phyloP scores from a whole-genome alignment of 139 green algal genomes.

The Dunaliella primolecta region DNA sequence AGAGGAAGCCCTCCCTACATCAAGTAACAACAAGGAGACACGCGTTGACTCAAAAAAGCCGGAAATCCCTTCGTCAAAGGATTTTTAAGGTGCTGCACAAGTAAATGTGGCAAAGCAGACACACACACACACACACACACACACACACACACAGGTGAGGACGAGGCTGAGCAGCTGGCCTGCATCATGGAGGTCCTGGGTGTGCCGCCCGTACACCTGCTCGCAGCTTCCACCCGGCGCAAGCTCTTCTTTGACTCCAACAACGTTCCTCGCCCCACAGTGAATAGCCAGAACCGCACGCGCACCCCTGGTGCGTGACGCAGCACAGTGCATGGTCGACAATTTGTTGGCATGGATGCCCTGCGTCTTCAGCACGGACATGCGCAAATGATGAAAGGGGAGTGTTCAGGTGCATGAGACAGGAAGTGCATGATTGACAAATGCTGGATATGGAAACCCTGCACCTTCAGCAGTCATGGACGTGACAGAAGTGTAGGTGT shows the following conservation, averaged over 20 bases:
- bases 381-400: background rate
- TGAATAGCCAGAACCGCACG: constrained; percentile 55
- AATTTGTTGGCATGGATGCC: background rate
- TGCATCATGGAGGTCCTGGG: constrained; percentile 78
- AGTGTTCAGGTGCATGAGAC: background rate
- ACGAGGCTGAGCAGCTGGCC: constrained; percentile 81
- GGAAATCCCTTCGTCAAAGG: too few species aligned
- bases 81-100: constrained; percentile 3
- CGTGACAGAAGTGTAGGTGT: too few species aligned
- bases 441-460: too few species aligned
- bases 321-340: background rate
- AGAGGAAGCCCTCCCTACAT: too few species aligned
- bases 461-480: too few species aligned
- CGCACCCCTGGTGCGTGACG: constrained; percentile 9
- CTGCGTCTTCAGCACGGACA: background rate
- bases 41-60: too few species aligned
- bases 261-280: constrained; percentile 42
- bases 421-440: too few species aligned
- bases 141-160: constrained; percentile 60
- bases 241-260: constrained; percentile 77
- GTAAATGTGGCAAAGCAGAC: too few species aligned
- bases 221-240: constrained; percentile 54
- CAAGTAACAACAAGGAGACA: too few species aligned
- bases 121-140: too few species aligned
- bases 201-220: constrained; percentile 51